Evolutionary conservation across 1,284 basidiomycete species (phyloP), one percentile per base, ranked within the genome.

Genomic region (Melampsora americana): DNA sequence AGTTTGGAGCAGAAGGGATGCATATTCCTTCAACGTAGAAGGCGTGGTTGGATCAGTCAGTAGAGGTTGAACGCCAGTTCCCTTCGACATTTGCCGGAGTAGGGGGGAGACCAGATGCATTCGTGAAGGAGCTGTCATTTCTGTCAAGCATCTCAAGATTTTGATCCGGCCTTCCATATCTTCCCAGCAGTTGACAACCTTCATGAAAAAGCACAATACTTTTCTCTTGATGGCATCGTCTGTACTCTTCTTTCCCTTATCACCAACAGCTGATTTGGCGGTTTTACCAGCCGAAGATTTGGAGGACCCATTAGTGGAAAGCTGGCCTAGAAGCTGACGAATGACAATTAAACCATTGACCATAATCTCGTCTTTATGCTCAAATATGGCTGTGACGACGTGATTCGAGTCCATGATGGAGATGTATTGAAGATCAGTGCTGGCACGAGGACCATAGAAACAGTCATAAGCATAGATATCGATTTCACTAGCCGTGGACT

Each of bases 391-490:
- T 44, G 23, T 46, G 56, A 75, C 16, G 26, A 75, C 18, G n/a
- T 48, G 56, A 12, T 66, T 75, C 23, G 59, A 67, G 59, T 75
- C 73, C 30, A 30, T n/a, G 16, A 64, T 59, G 12, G 65, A 67
- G 6, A 75, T 30, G 53, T 75, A 75, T 62, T 75, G 73, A 7
- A 75, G 66, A 26, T 62, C 73, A 5, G 53, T 26, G 44, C 73
- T 75, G 23, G 73, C 35, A 39, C 30, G 28, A 50, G 35, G 32
- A 26, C 73, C 73, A 60, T 75, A 75, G 32, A 75, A 75, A 32
- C 65, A 39, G 59, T 75, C 73, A 50, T 75, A 75, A 26, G 56
- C 73, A 59, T 75, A 75, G 66, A 75, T 75, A 32, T 32, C 59
- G 32, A 39, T 66, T 46, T 75, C 73, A 18, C 56, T 50, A 28